Evolutionary conservation across 352 stramenopile species (phyloP), one percentile per base, ranked within the genome.

Genomic region (Phytopythium ostracodes): DNA sequence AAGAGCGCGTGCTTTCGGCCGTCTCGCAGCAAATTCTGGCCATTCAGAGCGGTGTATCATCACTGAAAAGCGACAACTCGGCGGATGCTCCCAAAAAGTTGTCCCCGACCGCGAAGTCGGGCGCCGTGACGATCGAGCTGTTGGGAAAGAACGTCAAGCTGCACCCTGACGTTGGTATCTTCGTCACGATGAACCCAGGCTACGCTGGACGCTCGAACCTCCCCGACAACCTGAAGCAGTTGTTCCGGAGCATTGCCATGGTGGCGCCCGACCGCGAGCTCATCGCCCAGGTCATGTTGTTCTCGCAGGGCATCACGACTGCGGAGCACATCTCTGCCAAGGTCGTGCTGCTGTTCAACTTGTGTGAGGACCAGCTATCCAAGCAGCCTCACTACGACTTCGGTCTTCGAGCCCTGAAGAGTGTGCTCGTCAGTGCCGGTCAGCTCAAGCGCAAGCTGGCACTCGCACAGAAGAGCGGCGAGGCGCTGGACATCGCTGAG

Each of bases 121-220:
- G 73, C 14, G 17, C 65, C 73, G 44, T 65, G 38, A 87, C 74
- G 0, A 98, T 99, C 59, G 92, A 99, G 62, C 74, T 99, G 7
- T 63, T 99, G 15, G 97, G 97, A 18, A 96, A 98, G 71, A 92
- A 76, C 38, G 96, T 99, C 25, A 81, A 83, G 50, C 76, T 99
- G 10, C 93, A 99, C 71, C 88, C 96, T 54, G 96, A 99, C 71
- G 97, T 99, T 54, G 98, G 97, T 27, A 99, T 99, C 60, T 99
- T 99, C 75, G 97, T 99, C 36, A 99, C 98, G 18, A 99, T 99
- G 98, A 99, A 99, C 75, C 98, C 98, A 40, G 97, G 96, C 27
- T 99, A 99, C 74, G 98, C 98, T 59, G 98, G 98, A 14, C 87
- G 97, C 65, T 98, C 92, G 11, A 98, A 99, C 68, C 67, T 99